Base-by-base conservation (phyloP, 208 protist genomes). In the Leptomonas pyrrhocoris region DNA sequence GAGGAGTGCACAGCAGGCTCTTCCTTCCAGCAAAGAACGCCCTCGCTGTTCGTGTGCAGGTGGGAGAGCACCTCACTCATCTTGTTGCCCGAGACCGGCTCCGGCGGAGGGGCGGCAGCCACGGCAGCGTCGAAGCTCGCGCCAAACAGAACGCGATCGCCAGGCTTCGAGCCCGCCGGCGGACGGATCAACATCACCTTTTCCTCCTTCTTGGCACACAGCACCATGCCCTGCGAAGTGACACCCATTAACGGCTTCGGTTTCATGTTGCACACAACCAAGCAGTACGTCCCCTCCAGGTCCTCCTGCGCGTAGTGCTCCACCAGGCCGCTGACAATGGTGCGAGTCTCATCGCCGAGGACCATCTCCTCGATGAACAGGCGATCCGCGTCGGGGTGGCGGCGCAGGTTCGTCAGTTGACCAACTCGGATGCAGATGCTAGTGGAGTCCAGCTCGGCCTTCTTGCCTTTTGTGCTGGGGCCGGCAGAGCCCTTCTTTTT, bases 211-310 rank as follows among this genome's bases (percentile, higher is more conserved):
- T 83, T 90, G 0, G 93, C 92, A 70, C 93, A 97, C 34, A 98
- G 73, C 60, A 98, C 85, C 96, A 98, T 98, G 19, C 92, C 96
- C n/a, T 94, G 83, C 19, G 89, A 96, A 1, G 77, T 80, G 43
- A 98, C 81, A 9, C 94, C 96, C 71, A 89, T 88, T 46, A 98
- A 81, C 42, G 93, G 78, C 59, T 81, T 91, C 12, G 97, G 93
- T 78, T 98, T 98, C 76, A 98, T 90, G 72, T 98, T 98, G 75
- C 91, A 97, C n/a, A 98, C 68, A 8, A 96, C 84, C 11, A 97
- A 67, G 23, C 96, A 95, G 13, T 88, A 68, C 12, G 58, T 80
- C 53, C 81, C 82, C 68, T 94, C 73, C 42, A 98, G 50, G 59
- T 98, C 81, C 60, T 94, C 88, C 0, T 43, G 27, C 5, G 57